A percentile compares a stretch with the other conserved stretches of the same genome.
phyloP scores from a whole-genome alignment of 441 rosid species.

The Jatropha multifida region DNA sequence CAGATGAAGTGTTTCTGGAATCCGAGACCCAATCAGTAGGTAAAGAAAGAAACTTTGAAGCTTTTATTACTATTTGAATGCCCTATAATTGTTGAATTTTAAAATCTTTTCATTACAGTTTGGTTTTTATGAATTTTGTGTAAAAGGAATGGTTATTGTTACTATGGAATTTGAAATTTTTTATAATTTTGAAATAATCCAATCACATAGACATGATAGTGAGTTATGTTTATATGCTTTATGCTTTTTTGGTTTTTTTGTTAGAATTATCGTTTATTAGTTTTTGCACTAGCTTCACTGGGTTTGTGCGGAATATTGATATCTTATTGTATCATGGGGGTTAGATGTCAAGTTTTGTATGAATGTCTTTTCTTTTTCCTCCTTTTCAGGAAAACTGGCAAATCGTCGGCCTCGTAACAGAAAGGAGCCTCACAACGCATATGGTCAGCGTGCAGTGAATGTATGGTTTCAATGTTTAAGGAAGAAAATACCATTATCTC shows the following conservation, averaged over 20 bases:
- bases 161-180: not conserved
- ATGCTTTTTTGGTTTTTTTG: not conserved
- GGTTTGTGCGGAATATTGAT: not conserved
- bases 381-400: constrained; percentile 36
- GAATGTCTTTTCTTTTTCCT: not conserved
- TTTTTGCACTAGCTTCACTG: not conserved
- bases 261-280: not conserved
- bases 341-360: too few relatives aligned
- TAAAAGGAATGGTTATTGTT: not conserved
- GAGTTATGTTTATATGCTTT: not conserved
- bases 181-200: not conserved
- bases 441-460: constrained; percentile 58
- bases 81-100: not conserved
- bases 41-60: not conserved
- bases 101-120: not conserved
- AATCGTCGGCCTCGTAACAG: constrained; percentile 30
- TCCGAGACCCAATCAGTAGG: constrained; percentile 55
- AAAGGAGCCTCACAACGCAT: constrained; percentile 53
- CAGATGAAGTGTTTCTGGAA: constrained; percentile 44
- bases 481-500: constrained; percentile 53
- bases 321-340: not conserved
- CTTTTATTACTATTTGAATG: not conserved
- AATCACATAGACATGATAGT: not conserved
- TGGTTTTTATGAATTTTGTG: not conserved
- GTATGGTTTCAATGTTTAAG: constrained; percentile 62